phyloP scores from a whole-genome alignment of 208 protist genomes.

The Jaenimonas drosophilae region DNA sequence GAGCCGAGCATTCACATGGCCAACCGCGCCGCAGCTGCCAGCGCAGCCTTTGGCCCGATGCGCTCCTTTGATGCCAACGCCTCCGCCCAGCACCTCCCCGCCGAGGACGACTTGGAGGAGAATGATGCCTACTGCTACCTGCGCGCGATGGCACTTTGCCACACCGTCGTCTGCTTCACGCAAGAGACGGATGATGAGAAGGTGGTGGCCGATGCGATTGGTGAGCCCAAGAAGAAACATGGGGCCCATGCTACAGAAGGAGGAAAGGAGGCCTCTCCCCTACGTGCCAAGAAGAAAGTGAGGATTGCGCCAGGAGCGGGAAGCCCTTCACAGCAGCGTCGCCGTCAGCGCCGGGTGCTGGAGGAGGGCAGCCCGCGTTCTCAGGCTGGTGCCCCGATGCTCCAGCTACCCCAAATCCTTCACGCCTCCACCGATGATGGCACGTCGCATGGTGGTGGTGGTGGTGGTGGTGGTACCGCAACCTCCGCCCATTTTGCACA shows the following conservation, averaged over 20 bases:
- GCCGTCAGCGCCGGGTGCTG: too few species aligned
- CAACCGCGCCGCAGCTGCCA: not conserved
- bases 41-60: not conserved
- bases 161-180: conserved; percentile 71
- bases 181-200: conserved; percentile 1
- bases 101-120: conserved; percentile 27
- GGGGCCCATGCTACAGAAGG: too few species aligned
- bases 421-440: too few species aligned
- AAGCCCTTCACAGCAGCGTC: too few species aligned
- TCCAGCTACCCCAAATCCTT: too few species aligned
- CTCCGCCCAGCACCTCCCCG: conserved; percentile 3
- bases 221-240: not conserved
- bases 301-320: too few species aligned
- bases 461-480: too few species aligned
- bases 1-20: too few species aligned
- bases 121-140: conserved; percentile 56
- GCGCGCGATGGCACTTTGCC: conserved; percentile 54
- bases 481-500: too few species aligned
- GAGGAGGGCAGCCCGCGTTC: too few species aligned
- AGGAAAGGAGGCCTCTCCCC: not conserved
- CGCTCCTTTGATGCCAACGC: not conserved
- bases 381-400: too few species aligned
- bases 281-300: not conserved
- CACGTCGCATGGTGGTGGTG: too few species aligned
- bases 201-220: not conserved